phyloP scores from a whole-genome alignment of 2,329 filamentous ascomycete species.

The Rhytidhysteron rufulum region DNA sequence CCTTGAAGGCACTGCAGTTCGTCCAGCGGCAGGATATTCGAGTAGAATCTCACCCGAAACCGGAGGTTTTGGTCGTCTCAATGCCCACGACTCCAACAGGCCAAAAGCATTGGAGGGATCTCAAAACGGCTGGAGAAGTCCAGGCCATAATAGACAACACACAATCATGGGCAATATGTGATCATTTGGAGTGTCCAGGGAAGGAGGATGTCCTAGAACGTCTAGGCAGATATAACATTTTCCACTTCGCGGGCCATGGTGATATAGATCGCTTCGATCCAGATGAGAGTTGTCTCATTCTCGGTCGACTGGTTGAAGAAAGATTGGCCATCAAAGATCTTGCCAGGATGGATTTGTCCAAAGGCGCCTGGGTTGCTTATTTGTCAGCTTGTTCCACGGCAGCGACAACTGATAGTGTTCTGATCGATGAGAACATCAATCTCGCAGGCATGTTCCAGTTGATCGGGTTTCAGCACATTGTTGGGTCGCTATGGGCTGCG shows the following conservation, averaged over 20 bases:
- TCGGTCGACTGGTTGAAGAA: constrained; percentile 3
- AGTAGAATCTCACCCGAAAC: not conserved
- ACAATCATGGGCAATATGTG: constrained; percentile 3
- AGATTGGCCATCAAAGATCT: not conserved
- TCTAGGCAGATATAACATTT: constrained; percentile 7
- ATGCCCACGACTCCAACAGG: no score
- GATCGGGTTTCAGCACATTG: constrained; percentile 30
- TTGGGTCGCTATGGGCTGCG: constrained; percentile 29
- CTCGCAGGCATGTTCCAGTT: constrained; percentile 34
- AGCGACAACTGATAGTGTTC: constrained; percentile 11
- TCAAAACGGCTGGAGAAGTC: constrained; percentile 3
- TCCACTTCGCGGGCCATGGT: constrained; percentile 20
- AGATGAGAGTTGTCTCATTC: constrained; percentile 9
- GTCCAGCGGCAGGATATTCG: not conserved
- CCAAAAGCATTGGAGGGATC: no score
- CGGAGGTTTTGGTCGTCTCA: constrained; percentile 2
- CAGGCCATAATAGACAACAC: not conserved
- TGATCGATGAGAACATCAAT: constrained; percentile 32
- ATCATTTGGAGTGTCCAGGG: constrained; percentile 7
- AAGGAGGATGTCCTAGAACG: constrained; percentile 1
- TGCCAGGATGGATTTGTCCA: not conserved
- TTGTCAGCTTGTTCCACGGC: constrained; percentile 37
- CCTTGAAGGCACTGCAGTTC: constrained; percentile 1
- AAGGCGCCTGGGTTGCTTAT: constrained; percentile 10
- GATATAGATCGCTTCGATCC: constrained; percentile 10